Evolutionary conservation across 495 filamentous ascomycete species (phyloP), one percentile per base, ranked within the genome.

Genomic region (Penicillium cinerascens): DNA sequence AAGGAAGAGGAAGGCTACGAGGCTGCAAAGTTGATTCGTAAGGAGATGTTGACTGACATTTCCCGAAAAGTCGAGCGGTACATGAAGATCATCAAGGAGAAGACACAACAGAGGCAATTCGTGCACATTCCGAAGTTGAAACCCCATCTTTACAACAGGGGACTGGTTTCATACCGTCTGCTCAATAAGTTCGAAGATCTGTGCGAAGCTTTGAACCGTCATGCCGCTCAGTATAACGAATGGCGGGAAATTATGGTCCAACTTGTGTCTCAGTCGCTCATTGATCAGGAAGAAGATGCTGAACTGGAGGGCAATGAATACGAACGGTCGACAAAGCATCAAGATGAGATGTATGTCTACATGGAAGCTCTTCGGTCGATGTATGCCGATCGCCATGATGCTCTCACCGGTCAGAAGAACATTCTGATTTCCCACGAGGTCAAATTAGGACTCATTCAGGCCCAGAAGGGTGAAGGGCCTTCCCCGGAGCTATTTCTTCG

Each of bases 301-400:
- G 88, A 93, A 70, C 78, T 84, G 1, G 88, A 91, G 36, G 92
- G 93, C 29, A 82, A 96, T 20, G 92, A 97, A 65, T 95, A 93
- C 54, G 88, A 91, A 53, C 80, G 86, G 15, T 93, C 92, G 2
- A 92, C 88, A 0, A 89, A 88, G 64, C 77, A 86, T 38, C 92
- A 97, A 66, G 91, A 95, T 51, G 77, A 88, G 54, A 83, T 95
- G 33, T 88, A 90, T 70, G 87, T 87, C 16, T 95, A 92, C 63
- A 84, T 92, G 54, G 80, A 90, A 52, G 86, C 82, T 15, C 71
- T 96, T 26, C 76, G 89, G 47, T 83, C 85, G 0, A 75, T 87
- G 49, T 79, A 92, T 44, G 85, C 88, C 11, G 91, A 97, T 67
- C 83, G 91, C 18, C 80, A 89, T 49, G 83, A 87, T 52, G 77